Conservation (phyloP, 108 stramenopile species). For the Pseudonitzschia multiseries region DNA sequence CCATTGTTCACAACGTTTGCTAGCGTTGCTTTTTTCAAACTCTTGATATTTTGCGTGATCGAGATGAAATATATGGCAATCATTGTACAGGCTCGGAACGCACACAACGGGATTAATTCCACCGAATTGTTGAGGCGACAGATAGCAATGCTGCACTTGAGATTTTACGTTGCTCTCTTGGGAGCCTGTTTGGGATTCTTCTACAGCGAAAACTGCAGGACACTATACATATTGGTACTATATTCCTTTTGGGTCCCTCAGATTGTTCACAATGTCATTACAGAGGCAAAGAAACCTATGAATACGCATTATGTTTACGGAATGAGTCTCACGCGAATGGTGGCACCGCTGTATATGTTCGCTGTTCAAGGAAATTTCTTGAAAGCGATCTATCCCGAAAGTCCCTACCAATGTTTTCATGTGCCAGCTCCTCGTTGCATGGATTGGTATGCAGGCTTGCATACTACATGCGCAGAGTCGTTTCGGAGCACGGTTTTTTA, state of each 20-base stretch:
- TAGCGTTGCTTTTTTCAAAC: constrained; percentile 93
- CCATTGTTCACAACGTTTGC: constrained; percentile 88
- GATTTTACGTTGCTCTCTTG: constrained; percentile 88
- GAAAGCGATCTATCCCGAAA: constrained; percentile 77
- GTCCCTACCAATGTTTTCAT: constrained; percentile 53
- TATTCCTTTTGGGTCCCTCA: constrained; percentile 98
- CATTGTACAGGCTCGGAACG: constrained; percentile 82
- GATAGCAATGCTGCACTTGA: constrained; percentile 80
- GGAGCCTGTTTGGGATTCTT: constrained; percentile 67
- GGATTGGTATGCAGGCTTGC: constrained; percentile 85
- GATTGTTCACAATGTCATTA: constrained; percentile 82
- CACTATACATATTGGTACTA: constrained; percentile 65
- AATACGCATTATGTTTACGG: constrained; percentile 85
- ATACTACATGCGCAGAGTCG: constrained; percentile 76
- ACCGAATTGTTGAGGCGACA: constrained; percentile 67
- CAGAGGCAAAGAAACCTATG: constrained; percentile 81
- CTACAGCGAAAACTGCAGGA: constrained; percentile 47
- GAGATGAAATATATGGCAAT: constrained; percentile 94
- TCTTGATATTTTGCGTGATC: constrained; percentile 92
- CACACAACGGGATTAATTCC: constrained; percentile 58
- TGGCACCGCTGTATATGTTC: constrained; percentile 93
- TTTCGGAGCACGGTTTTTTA: constrained; percentile 92
- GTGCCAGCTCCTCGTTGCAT: constrained; percentile 72
- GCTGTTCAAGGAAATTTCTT: constrained; percentile 86
- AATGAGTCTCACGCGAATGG: constrained; percentile 80